These are phyloP conservation scores for Botrytis sinoallii DNA, from an alignment of 2,329 filamentous ascomycete genomes.

Conservation along the genomic window DNA sequence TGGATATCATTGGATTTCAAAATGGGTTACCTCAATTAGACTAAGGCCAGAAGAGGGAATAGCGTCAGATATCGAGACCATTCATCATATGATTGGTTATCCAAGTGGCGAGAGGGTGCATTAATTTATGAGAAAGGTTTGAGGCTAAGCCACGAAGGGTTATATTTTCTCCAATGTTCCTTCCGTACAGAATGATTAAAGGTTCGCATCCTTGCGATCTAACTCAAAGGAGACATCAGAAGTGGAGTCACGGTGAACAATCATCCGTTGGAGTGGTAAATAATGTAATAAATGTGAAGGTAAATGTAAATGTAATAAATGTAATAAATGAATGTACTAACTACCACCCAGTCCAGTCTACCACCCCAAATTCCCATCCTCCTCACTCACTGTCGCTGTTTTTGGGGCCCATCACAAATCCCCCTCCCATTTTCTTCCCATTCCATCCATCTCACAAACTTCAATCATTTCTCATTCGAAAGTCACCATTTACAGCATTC, in stretches of 20 bases:
- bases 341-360: not conserved
- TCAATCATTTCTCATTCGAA: not conserved
- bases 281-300: not conserved
- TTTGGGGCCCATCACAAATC: not conserved
- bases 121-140: not conserved
- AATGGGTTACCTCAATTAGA: not conserved
- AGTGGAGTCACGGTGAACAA: not conserved
- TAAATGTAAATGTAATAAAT: not conserved
- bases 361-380: too few species aligned
- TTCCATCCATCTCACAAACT: not conserved
- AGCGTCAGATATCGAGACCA: not conserved
- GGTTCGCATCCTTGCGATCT: not conserved
- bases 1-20: not conserved
- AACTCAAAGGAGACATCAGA: not conserved
- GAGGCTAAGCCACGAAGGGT: not conserved
- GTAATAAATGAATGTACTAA: not conserved
- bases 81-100: not conserved
- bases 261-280: not conserved
- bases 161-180: not conserved
- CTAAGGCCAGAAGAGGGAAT: not conserved
- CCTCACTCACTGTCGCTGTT: not conserved
- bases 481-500: constrained; percentile 10
- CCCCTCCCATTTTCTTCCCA: not conserved
- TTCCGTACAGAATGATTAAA: not conserved
- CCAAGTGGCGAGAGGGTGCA: not conserved